Percentiles rank a stretch among this genome's conserved stretches.
Evolutionary conservation across 306 rosid species (phyloP).

Genomic region (Prunus mume): DNA sequence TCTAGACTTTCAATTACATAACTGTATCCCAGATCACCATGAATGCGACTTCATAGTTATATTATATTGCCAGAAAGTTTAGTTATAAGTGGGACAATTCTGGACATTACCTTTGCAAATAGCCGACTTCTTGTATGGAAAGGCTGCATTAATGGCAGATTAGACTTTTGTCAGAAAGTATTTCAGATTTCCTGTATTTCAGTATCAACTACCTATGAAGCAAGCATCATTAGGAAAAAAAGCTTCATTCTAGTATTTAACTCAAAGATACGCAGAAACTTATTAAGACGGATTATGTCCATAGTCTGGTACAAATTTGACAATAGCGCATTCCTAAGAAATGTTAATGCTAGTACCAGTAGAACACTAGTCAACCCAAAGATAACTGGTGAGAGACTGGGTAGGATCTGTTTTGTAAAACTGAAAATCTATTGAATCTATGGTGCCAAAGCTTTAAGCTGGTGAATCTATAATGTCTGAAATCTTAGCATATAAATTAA

Average conservation of each 20-base stretch:
- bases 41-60: background rate
- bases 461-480: too few species aligned
- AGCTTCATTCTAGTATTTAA: background rate
- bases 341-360: background rate
- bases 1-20: background rate
- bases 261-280: background rate
- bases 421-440: background rate
- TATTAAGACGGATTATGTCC: background rate
- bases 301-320: background rate
- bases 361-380: background rate
- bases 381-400: background rate
- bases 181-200: background rate
- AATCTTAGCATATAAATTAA: background rate
- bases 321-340: background rate
- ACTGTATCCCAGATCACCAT: background rate
- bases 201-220: background rate
- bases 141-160: conserved; percentile 64
- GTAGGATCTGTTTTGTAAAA: background rate
- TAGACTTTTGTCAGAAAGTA: conserved; percentile 2
- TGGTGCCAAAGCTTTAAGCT: background rate
- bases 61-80: background rate
- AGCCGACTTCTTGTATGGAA: conserved; percentile 75
- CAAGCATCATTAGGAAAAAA: background rate
- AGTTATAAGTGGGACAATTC: background rate
- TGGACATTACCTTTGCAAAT: conserved; percentile 65